Percentiles rank a stretch among this genome's conserved stretches.
Evolutionary conservation across 2,329 filamentous ascomycete species (phyloP).

Genomic region (Fusarium guadeloupense): DNA sequence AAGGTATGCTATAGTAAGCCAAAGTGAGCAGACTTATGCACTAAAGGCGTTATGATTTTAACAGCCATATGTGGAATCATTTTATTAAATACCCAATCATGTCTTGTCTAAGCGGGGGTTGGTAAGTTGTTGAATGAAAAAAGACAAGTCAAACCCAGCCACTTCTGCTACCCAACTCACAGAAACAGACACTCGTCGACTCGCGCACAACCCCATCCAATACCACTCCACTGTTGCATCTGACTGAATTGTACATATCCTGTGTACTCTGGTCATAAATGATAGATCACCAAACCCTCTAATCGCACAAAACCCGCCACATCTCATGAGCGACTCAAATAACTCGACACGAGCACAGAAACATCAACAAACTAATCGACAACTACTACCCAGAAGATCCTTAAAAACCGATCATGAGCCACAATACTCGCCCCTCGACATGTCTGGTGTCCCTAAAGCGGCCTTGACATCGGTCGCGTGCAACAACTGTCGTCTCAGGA

Average conservation of each 20-base stretch:
- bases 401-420: not conserved
- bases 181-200: not conserved
- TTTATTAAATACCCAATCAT: not conserved
- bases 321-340: conserved; percentile 11
- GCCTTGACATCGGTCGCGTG: conserved; percentile 20
- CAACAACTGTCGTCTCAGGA: conserved; percentile 14
- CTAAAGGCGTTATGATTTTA: not conserved
- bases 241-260: too few relatives aligned
- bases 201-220: not conserved
- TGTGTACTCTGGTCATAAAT: not conserved
- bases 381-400: conserved; percentile 8
- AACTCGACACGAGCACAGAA: conserved; percentile 6
- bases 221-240: not conserved
- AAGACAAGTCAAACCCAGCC: not conserved
- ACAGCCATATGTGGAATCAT: not conserved
- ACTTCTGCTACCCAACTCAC: not conserved
- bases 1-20: too few relatives aligned
- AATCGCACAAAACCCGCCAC: too few relatives aligned
- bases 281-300: not conserved
- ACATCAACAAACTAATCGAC: conserved; percentile 17
- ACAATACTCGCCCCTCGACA: conserved; percentile 7
- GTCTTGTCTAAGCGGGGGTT: not conserved
- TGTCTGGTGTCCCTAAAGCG: not conserved
- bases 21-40: too few relatives aligned
- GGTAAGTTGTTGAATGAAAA: not conserved